Evolutionary conservation across 306 rosid genomes (phyloP).

Genomic region (Herpetospermum pedunculosum): DNA sequence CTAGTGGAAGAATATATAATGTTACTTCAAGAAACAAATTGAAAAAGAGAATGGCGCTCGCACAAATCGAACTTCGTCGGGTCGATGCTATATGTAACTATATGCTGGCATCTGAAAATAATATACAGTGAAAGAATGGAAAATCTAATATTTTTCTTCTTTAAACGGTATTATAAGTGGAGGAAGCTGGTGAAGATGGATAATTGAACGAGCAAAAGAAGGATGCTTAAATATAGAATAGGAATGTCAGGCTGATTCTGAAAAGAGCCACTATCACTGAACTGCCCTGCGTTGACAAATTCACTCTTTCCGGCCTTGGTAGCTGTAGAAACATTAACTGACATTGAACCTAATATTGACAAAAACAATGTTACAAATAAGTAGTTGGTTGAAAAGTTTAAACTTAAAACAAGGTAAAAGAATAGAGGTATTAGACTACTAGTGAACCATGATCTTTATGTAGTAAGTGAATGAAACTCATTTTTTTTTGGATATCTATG

Average conservation of each 20-base stretch:
- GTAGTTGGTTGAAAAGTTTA: background rate
- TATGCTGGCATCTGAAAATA: background rate
- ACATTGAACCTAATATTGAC: conserved; percentile 42
- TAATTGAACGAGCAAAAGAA: conserved; percentile 33
- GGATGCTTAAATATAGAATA: conserved; percentile 16
- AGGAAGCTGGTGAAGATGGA: conserved; percentile 24
- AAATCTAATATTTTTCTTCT: background rate
- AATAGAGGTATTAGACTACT: background rate
- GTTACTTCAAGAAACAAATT: background rate
- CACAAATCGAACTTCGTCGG: background rate
- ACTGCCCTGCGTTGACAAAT: conserved; percentile 61
- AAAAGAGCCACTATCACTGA: conserved; percentile 34
- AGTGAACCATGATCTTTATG: too few relatives aligned
- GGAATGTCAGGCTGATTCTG: conserved; percentile 19
- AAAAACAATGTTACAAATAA: background rate
- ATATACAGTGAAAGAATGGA: conserved; percentile 1
- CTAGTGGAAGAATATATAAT: background rate
- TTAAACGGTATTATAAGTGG: conserved; percentile 44
- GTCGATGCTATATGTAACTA: background rate
- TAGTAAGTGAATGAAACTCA: too few relatives aligned
- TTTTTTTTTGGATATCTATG: too few relatives aligned
- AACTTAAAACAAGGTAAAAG: background rate
- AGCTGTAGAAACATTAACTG: conserved; percentile 77
- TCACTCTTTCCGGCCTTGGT: conserved; percentile 56
- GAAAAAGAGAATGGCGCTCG: background rate